Base-by-base conservation (phyloP, 495 filamentous ascomycete species). In the Penicillium cinerascens region DNA sequence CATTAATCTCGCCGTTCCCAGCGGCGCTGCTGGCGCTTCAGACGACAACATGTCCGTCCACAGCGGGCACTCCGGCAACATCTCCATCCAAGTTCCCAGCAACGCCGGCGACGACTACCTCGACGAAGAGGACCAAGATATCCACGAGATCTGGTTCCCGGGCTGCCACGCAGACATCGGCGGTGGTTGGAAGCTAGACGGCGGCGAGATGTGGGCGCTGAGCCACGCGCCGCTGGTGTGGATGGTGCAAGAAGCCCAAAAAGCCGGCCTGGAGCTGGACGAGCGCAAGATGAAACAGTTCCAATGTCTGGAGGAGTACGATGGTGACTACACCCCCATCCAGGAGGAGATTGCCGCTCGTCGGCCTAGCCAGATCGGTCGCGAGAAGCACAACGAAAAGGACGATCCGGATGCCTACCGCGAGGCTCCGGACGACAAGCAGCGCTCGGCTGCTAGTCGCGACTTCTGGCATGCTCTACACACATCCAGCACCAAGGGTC, bases 121-220 rank as follows among this genome's bases (percentile, higher is more conserved):
- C 20, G 84, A 84, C 29, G 84, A 87, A 17, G 76, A 79, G 0
- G 67, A 61, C 18, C 87, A 92, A 55, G 87, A 92, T 58, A 86
- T 93, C 49, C 83, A 88, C 58, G 88, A 91, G 54, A 75, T 92
- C 9, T 93, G 89, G 89, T 95, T 93, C 63, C 78, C 87, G 0
- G 89, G 89, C 36, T 83, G 85, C 29, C 90, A 95, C 59, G 89
- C 81, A 9, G 90, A 95, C 55, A 83, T 95, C 25, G 90, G 90
- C 15, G 90, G 91, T 20, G 90, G 90, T 1, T 95, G 90, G 90
- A 82, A 83, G 47, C 68, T 86, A 4, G 54, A 71, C 0, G 60
- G 69, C 0, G 83, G 76, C 1, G 80, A 84, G 62, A 73, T 77
- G 40, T 75, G 72, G 59, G 68, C 86, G 2, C 75, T 91, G 11